These are phyloP conservation scores for Trametes sanguinea DNA, from an alignment of 768 basidiomycete genomes.

Conservation along the genomic window DNA sequence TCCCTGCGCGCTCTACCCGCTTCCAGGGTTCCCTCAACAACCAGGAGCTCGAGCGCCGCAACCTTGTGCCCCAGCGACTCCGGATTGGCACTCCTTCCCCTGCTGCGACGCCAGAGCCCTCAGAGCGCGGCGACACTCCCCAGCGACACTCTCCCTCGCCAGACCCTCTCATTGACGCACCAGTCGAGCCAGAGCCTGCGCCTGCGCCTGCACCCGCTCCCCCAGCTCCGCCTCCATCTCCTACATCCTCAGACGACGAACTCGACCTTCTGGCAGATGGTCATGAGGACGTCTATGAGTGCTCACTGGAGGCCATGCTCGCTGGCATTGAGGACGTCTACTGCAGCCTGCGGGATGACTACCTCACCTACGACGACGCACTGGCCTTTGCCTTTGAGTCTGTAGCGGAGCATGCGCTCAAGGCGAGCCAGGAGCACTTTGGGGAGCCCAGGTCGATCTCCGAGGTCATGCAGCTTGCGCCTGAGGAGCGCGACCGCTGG, in stretches of 20 bases:
- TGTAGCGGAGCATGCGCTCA: conserved; percentile 6
- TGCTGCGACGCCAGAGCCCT: conserved; percentile 8
- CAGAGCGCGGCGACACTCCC: conserved; percentile 4
- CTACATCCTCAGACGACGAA: conserved; percentile 3
- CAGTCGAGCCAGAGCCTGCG: neutral
- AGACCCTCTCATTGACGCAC: neutral
- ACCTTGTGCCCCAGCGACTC: conserved; percentile 4
- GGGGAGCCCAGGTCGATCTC: conserved; percentile 11
- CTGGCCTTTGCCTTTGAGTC: conserved; percentile 14
- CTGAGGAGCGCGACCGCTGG: conserved; percentile 19
- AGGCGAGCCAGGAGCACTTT: conserved; percentile 10
- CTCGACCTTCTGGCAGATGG: conserved; percentile 9
- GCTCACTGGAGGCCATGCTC: conserved; percentile 7
- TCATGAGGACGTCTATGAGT: conserved; percentile 1
- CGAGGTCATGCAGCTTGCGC: conserved; percentile 6
- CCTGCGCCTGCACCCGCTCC: neutral
- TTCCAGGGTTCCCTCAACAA: conserved; percentile 6
- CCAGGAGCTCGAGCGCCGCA: conserved; percentile 1
- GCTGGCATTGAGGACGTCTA: conserved; percentile 6
- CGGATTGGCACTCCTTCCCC: neutral
- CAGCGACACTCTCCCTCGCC: conserved; percentile 6
- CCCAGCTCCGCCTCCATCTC: neutral
- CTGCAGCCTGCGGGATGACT: neutral
- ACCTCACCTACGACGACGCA: conserved; percentile 9
- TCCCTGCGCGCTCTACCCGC: conserved; percentile 5